Conservation (phyloP, 768 basidiomycete genomes). For the Boletellus emodensis region DNA sequence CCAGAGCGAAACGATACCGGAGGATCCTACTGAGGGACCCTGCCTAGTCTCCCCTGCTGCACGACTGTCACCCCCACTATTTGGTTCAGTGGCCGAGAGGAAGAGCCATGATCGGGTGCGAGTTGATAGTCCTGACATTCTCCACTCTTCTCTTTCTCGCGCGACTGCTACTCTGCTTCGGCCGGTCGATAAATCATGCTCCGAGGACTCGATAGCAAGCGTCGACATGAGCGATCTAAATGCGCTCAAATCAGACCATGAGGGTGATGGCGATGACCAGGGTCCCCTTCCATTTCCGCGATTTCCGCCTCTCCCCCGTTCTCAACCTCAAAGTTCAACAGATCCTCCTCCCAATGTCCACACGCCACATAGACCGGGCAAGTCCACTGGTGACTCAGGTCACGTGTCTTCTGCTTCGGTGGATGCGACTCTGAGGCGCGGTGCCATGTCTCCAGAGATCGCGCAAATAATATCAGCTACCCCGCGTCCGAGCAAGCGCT, state of each 20-base stretch:
- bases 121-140: constrained; percentile 21
- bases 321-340: constrained; percentile 5
- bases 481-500: constrained; percentile 33
- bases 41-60: not conserved
- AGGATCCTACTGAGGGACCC: constrained; percentile 10
- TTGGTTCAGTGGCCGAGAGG: constrained; percentile 6
- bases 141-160: constrained; percentile 16
- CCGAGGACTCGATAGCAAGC: constrained; percentile 26
- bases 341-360: constrained; percentile 21
- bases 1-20: constrained; percentile 15
- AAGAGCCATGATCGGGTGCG: constrained; percentile 8
- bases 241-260: constrained; percentile 27
- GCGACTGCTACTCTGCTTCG: constrained; percentile 1
- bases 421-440: constrained; percentile 2
- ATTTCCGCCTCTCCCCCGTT: constrained; percentile 23
- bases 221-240: constrained; percentile 32
- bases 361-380: constrained; percentile 21
- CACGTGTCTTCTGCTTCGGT: constrained; percentile 13
- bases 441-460: constrained; percentile 38
- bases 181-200: constrained; percentile 1
- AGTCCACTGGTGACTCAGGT: constrained; percentile 9
- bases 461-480: constrained; percentile 37
- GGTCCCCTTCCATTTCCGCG: constrained; percentile 25
- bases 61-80: constrained; percentile 2
- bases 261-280: constrained; percentile 23